A percentile compares a stretch with the other conserved stretches of the same genome.
Conservation (phyloP, 2,329 filamentous ascomycete genomes). For the Taxawa tesnikishii region DNA sequence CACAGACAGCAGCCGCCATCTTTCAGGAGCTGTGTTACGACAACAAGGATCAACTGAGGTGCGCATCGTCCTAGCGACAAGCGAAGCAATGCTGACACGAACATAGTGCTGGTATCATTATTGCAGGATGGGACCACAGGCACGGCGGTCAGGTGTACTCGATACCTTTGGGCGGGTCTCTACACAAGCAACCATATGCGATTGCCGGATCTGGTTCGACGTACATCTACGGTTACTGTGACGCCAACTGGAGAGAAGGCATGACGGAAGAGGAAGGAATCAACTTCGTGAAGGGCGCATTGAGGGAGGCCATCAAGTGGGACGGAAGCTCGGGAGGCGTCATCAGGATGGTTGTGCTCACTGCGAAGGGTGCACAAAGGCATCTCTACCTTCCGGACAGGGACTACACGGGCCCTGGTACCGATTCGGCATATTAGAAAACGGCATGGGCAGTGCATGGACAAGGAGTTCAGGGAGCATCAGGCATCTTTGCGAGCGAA, state of each 20-base stretch:
- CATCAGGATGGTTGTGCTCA: constrained; percentile 95
- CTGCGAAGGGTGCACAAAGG: constrained; percentile 74
- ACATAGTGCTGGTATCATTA: constrained; percentile 81
- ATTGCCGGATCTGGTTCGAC: constrained; percentile 96
- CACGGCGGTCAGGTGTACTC: constrained; percentile 96
- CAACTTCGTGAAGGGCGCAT: constrained; percentile 79
- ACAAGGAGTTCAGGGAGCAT: too few species aligned
- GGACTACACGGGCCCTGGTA: constrained; percentile 65
- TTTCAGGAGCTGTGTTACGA: constrained; percentile 98
- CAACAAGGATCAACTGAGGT: constrained; percentile 92
- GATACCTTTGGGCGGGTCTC: constrained; percentile 87
- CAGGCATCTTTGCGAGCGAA: too few species aligned
- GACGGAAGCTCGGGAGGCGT: constrained; percentile 97
- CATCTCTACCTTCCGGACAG: constrained; percentile 94
- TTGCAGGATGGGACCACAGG: constrained; percentile 92
- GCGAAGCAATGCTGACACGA: constrained; percentile 5
- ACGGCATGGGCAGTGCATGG: too few species aligned
- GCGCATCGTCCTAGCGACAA: constrained; percentile 22
- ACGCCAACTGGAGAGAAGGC: constrained; percentile 86
- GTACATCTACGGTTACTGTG: constrained; percentile 99
- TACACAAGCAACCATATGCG: constrained; percentile 93
- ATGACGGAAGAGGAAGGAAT: constrained; percentile 92
- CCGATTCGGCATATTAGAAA: too few species aligned
- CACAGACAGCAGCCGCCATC: constrained; percentile 85
- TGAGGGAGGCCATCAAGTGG: constrained; percentile 97